Evolutionary conservation across 1,139 yeast genomes (phyloP).

Genomic region (Candida freyschussii): DNA sequence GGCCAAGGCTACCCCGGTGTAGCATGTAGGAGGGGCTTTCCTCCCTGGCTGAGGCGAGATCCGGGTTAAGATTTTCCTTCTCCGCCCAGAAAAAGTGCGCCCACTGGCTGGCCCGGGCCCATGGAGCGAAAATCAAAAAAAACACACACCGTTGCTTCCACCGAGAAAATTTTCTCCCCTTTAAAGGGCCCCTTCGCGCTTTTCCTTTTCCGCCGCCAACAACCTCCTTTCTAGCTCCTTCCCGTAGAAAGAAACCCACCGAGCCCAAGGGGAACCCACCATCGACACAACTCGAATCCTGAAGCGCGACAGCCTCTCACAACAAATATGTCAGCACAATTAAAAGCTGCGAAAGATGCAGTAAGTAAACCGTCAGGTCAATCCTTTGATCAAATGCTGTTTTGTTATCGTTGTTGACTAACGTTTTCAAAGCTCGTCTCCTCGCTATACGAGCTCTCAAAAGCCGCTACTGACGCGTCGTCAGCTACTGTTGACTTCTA

Average conservation of each 20-base stretch:
- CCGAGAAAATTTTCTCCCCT: conserved; percentile 4
- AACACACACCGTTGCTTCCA: too few species aligned
- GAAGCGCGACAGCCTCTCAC: conserved; percentile 1
- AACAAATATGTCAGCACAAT: conserved; percentile 25
- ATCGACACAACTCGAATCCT: background rate
- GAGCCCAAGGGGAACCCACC: conserved; percentile 3
- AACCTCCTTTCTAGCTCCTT: conserved; percentile 1
- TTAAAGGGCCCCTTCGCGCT: conserved; percentile 2
- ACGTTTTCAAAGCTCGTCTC: conserved; percentile 48
- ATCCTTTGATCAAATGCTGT: background rate
- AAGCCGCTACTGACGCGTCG: conserved; percentile 78
- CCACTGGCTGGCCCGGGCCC: too few species aligned
- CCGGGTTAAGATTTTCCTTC: too few species aligned
- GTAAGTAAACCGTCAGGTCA: too few species aligned
- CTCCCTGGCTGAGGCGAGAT: too few species aligned
- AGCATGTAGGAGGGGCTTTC: too few species aligned
- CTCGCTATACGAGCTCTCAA: conserved; percentile 72
- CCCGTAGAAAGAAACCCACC: conserved; percentile 1
- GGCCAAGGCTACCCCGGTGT: too few species aligned
- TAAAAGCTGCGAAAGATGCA: conserved; percentile 34
- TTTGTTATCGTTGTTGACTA: background rate
- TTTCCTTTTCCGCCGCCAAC: too few species aligned
- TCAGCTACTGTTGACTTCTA: conserved; percentile 72
- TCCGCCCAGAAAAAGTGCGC: too few species aligned
- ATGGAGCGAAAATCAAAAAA: too few species aligned